A percentile compares a stretch with the other conserved stretches of the same genome.
Evolutionary conservation across 768 basidiomycete genomes (phyloP).

Genomic region (Cytidiella melzeri): DNA sequence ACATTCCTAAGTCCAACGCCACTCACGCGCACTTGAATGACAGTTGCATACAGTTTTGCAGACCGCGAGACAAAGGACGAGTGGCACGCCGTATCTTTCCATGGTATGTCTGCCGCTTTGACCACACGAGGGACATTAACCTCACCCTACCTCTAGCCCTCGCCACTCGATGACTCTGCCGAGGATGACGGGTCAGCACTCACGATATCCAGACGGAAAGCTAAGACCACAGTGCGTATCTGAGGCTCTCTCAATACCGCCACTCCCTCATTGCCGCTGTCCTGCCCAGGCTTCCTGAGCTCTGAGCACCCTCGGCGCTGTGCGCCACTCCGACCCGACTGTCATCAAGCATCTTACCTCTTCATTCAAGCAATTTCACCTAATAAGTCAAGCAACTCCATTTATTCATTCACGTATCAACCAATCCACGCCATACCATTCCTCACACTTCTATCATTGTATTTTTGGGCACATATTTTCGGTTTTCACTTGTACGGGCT

Average conservation of each 20-base stretch:
- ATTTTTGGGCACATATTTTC: too few species aligned
- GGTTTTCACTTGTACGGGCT: too few species aligned
- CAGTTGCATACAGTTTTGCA: constrained; percentile 23
- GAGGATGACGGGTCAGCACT: constrained; percentile 23
- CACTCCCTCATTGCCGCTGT: neutral
- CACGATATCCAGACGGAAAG: constrained; percentile 18
- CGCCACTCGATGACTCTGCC: constrained; percentile 8
- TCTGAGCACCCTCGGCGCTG: too few species aligned
- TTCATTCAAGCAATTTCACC: neutral
- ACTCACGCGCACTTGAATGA: neutral
- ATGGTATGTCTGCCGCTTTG: constrained; percentile 1
- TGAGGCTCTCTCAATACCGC: neutral
- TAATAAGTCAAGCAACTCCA: neutral
- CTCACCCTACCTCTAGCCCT: neutral
- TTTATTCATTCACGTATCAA: too few species aligned
- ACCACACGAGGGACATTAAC: neutral
- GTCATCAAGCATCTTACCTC: too few species aligned
- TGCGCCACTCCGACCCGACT: too few species aligned
- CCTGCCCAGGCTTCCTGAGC: neutral
- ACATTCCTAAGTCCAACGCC: neutral
- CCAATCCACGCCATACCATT: too few species aligned
- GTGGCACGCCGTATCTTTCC: constrained; percentile 6
- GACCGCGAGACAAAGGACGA: constrained; percentile 20
- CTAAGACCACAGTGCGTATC: constrained; percentile 9
- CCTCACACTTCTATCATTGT: neutral